Evolutionary conservation across 2,329 filamentous ascomycete species (phyloP).

Genomic region (Verticillium albo-atrum): DNA sequence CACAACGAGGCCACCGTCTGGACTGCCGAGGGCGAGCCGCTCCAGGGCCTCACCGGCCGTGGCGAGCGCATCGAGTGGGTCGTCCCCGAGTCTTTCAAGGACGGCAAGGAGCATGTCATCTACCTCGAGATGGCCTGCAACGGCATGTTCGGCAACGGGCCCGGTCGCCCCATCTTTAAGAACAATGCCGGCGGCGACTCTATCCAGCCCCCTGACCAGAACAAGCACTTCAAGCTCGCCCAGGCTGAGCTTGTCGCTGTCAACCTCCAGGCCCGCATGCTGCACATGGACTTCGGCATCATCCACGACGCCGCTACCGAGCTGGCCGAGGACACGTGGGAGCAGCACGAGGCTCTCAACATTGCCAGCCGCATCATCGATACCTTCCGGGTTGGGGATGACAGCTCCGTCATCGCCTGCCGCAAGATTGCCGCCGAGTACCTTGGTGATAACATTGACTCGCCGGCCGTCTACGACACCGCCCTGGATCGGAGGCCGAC

Average conservation of each 20-base stretch:
- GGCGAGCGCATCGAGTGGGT: constrained; percentile 63
- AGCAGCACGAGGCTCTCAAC: constrained; percentile 58
- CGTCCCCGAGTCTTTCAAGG: constrained; percentile 51
- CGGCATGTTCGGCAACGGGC: constrained; percentile 55
- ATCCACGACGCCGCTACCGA: constrained; percentile 61
- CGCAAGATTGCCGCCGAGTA: constrained; percentile 57
- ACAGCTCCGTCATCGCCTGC: constrained; percentile 49
- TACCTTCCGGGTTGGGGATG: constrained; percentile 55
- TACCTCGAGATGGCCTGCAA: constrained; percentile 71
- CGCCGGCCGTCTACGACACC: constrained; percentile 52
- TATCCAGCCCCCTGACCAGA: constrained; percentile 58
- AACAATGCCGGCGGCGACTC: constrained; percentile 46
- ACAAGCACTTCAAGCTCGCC: constrained; percentile 51
- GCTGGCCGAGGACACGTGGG: constrained; percentile 59
- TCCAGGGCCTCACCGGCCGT: constrained; percentile 62
- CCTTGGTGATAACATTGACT: constrained; percentile 55
- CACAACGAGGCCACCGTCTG: constrained; percentile 63
- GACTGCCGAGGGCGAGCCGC: constrained; percentile 55
- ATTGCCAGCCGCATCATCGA: constrained; percentile 62
- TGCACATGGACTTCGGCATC: constrained; percentile 64
- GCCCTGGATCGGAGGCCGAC: constrained; percentile 43
- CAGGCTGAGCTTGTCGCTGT: constrained; percentile 59
- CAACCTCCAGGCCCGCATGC: constrained; percentile 53
- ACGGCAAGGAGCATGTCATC: constrained; percentile 58
- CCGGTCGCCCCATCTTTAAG: constrained; percentile 14